Evolutionary conservation across 1,284 basidiomycete species (phyloP).

Genomic region (Microbotryum scabiosae): DNA sequence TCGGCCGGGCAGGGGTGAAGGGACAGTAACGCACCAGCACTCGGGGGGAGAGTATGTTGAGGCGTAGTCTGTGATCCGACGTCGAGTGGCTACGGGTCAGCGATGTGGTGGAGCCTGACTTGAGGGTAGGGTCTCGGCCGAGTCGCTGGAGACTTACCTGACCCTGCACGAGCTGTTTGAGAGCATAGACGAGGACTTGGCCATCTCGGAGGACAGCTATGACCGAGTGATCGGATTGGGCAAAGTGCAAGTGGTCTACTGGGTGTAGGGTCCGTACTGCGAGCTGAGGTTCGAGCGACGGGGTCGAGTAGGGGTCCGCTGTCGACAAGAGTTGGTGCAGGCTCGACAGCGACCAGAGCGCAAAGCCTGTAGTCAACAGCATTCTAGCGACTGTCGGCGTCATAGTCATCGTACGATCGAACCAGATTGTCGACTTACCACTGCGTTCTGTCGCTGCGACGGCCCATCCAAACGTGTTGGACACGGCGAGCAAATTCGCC

Average conservation of each 20-base stretch:
- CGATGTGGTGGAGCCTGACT: not conserved
- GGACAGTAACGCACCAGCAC: not conserved
- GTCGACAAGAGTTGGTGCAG: constrained; percentile 16
- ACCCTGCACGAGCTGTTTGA: constrained; percentile 25
- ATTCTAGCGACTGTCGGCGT: not conserved
- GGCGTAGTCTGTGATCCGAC: not conserved
- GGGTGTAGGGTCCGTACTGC: constrained; percentile 7
- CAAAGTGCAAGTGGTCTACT: constrained; percentile 29
- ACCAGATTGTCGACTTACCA: not conserved
- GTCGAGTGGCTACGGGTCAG: not conserved
- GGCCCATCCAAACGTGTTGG: constrained; percentile 26
- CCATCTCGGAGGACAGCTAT: constrained; percentile 25
- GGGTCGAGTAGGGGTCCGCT: constrained; percentile 21
- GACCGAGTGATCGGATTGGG: constrained; percentile 24
- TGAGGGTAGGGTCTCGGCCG: not conserved
- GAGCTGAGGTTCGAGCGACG: not conserved
- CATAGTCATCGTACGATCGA: too few relatives aligned
- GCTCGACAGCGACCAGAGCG: constrained; percentile 19
- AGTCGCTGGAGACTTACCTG: constrained; percentile 9
- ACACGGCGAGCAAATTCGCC: constrained; percentile 24
- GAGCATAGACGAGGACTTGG: constrained; percentile 20
- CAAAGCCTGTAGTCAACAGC: constrained; percentile 23
- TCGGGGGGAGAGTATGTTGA: not conserved
- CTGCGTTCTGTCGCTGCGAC: constrained; percentile 19
- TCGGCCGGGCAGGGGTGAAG: constrained; percentile 13